phyloP scores from a whole-genome alignment of 2,329 filamentous ascomycete species.

The Pseudogymnoascus sp. region DNA sequence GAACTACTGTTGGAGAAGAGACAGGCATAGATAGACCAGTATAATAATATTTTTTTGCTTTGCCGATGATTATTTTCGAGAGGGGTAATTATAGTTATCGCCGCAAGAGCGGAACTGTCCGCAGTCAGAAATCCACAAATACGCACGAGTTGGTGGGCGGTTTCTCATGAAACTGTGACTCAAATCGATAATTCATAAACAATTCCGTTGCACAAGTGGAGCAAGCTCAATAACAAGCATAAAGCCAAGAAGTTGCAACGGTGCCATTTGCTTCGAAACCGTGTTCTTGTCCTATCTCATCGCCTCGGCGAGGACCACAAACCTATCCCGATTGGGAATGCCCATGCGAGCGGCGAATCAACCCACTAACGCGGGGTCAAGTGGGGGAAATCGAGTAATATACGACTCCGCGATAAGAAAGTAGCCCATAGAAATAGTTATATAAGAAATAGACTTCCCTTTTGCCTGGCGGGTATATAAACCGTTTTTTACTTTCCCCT shows the following conservation, averaged over 20 bases:
- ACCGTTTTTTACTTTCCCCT: not conserved
- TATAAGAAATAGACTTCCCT: slow-evolving; percentile 6
- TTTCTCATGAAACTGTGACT: not conserved
- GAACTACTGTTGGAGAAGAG: slow-evolving; percentile 41
- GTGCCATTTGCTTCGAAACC: not conserved
- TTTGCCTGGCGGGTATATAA: not conserved
- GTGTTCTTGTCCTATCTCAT: not conserved
- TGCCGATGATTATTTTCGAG: not conserved
- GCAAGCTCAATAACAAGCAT: not conserved
- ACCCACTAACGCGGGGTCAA: slow-evolving; percentile 1
- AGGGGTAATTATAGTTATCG: not conserved
- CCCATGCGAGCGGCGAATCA: not conserved
- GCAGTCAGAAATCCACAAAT: not conserved
- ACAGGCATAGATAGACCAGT: slow-evolving; percentile 9
- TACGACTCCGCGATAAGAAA: slow-evolving; percentile 8
- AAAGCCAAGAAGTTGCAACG: not conserved
- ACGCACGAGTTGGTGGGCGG: not conserved
- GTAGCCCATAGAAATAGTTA: not conserved
- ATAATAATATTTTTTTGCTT: not conserved
- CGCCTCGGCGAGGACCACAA: not conserved
- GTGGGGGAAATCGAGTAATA: slow-evolving; percentile 8
- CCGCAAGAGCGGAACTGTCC: slow-evolving; percentile 4
- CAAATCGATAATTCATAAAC: not conserved
- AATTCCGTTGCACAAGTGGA: slow-evolving; percentile 2
- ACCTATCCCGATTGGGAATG: slow-evolving; percentile 2